Conservation (phyloP, 495 filamentous ascomycete genomes). For the Rostrohypoxylon terebratum region DNA sequence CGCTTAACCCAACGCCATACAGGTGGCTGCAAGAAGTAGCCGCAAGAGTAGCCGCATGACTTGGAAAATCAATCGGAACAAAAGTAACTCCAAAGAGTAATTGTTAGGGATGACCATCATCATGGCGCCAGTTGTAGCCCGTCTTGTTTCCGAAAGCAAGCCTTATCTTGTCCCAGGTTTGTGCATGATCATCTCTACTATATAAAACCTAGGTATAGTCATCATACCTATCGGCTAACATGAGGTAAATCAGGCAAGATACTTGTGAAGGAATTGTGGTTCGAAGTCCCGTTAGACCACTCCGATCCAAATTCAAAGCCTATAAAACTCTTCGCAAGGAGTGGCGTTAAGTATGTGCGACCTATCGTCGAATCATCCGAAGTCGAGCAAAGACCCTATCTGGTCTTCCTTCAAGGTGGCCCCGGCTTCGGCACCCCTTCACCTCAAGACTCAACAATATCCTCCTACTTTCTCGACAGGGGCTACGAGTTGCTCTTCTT, state of each 20-base stretch:
- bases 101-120: neutral
- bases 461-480: conserved; percentile 75
- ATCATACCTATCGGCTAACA: conserved; percentile 6
- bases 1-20: conserved; percentile 23
- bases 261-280: conserved; percentile 81
- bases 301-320: conserved; percentile 68
- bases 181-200: conserved; percentile 4
- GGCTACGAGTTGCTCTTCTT: conserved; percentile 88
- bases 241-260: conserved; percentile 70
- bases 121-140: conserved; percentile 47
- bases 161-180: conserved; percentile 52
- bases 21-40: neutral
- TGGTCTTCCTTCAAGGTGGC: conserved; percentile 78
- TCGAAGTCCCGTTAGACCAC: conserved; percentile 85
- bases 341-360: conserved; percentile 70
- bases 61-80: neutral
- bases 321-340: conserved; percentile 81
- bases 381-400: conserved; percentile 63
- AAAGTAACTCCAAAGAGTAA: neutral
- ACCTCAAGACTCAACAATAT: conserved; percentile 77
- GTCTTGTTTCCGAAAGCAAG: conserved; percentile 45
- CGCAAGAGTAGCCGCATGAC: neutral
- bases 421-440: conserved; percentile 79
- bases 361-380: conserved; percentile 64
- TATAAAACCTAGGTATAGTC: neutral